Percentiles rank a stretch among this genome's conserved stretches.
These are phyloP conservation scores for Angophora floribunda DNA, from an alignment of 345 rosid genomes.

Conservation along the genomic window DNA sequence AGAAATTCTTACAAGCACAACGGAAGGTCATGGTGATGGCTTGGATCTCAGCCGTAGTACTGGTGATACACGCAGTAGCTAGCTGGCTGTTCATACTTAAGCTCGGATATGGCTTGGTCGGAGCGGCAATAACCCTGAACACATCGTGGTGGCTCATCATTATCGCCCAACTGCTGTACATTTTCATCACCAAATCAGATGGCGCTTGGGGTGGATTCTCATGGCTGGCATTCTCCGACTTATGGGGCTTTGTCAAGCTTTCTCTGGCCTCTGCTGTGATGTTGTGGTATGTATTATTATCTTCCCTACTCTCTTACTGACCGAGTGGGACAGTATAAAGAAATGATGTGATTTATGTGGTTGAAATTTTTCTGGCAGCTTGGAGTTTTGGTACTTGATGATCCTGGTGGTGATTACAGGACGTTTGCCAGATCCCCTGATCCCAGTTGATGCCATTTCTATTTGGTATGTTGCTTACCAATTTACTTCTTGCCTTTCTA, in stretches of 20 bases:
- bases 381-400: constrained; percentile 96
- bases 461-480: constrained; percentile 40
- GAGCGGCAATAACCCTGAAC: constrained; percentile 81
- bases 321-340: neutral
- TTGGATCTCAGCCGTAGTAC: constrained; percentile 54
- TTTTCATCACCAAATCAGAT: constrained; percentile 73
- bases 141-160: constrained; percentile 87
- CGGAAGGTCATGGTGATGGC: constrained; percentile 84
- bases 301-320: neutral
- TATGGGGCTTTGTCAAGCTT: constrained; percentile 75
- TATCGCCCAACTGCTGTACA: constrained; percentile 55
- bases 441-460: constrained; percentile 87
- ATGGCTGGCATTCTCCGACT: constrained; percentile 69
- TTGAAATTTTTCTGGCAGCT: constrained; percentile 31
- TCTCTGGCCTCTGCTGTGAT: constrained; percentile 87
- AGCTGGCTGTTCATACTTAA: constrained; percentile 81
- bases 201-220: constrained; percentile 97
- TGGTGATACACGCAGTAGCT: constrained; percentile 45
- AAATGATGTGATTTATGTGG: neutral
- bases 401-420: constrained; percentile 67
- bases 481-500: neutral
- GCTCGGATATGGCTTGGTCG: constrained; percentile 70
- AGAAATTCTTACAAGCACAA: constrained; percentile 84
- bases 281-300: constrained; percentile 49
- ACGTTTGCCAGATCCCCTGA: constrained; percentile 61